Conservation (phyloP, 2,329 filamentous ascomycete species). For the Cercospora nicotianae region DNA sequence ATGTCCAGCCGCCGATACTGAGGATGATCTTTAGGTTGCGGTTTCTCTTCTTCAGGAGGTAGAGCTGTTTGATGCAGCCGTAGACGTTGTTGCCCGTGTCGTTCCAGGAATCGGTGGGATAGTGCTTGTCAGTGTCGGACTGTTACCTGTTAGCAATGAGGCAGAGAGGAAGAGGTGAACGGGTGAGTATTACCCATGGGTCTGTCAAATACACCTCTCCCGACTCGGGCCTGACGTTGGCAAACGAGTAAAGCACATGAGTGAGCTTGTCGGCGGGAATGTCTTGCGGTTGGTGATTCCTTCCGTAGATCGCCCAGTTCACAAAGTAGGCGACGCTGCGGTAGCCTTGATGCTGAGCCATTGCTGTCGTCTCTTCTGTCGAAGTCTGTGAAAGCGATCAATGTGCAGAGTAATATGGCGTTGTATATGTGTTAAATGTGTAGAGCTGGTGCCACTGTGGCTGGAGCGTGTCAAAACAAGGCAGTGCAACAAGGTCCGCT, state of each 20-base stretch:
- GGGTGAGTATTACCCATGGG: constrained; percentile 45
- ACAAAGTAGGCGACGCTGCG: constrained; percentile 39
- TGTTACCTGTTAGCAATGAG: neutral
- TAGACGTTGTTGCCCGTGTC: constrained; percentile 69
- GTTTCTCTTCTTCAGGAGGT: constrained; percentile 71
- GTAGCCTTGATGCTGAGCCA: constrained; percentile 32
- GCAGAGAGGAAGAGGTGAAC: neutral
- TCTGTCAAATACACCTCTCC: constrained; percentile 78
- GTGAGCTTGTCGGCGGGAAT: constrained; percentile 79
- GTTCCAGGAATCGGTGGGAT: constrained; percentile 65
- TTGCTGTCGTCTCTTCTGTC: constrained; percentile 6
- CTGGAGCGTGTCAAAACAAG: constrained; percentile 19
- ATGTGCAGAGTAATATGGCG: neutral
- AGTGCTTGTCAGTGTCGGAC: constrained; percentile 69
- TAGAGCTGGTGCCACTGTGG: constrained; percentile 16
- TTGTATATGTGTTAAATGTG: constrained; percentile 9
- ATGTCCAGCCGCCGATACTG: constrained; percentile 80
- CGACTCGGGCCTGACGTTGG: constrained; percentile 74
- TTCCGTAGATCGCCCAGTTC: constrained; percentile 44
- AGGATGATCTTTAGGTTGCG: constrained; percentile 77
- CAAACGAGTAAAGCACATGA: constrained; percentile 88
- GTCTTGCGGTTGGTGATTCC: constrained; percentile 78
- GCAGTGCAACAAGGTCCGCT: constrained; percentile 22
- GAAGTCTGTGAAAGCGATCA: neutral
- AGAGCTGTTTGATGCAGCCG: constrained; percentile 76